Evolutionary conservation across 2,329 filamentous ascomycete genomes (phyloP).

Genomic region (Cladorrhinum sp.): DNA sequence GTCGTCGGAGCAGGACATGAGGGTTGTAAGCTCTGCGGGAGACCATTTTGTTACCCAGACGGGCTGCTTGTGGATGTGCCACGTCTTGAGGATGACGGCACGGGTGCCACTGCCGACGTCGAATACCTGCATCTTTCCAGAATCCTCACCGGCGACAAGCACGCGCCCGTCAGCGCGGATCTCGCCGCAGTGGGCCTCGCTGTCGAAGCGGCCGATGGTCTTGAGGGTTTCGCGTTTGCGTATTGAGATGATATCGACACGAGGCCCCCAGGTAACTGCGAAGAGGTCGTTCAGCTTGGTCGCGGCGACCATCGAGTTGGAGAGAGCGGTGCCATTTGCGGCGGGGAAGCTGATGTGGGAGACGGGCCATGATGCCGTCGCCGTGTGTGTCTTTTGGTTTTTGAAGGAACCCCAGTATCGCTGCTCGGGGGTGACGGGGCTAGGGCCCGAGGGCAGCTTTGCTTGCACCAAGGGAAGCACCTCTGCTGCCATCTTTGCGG

Average conservation of each 20-base stretch:
- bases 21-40: slow-evolving; percentile 77
- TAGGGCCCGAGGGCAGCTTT: slow-evolving; percentile 79
- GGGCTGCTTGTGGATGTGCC: slow-evolving; percentile 90
- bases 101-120: slow-evolving; percentile 67
- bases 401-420: slow-evolving; percentile 95
- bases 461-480: slow-evolving; percentile 76
- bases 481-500: slow-evolving; percentile 71
- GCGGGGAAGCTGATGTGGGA: slow-evolving; percentile 80
- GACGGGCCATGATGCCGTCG: slow-evolving; percentile 83
- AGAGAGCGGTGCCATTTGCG: slow-evolving; percentile 40
- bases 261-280: slow-evolving; percentile 89
- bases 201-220: slow-evolving; percentile 90
- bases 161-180: slow-evolving; percentile 86
- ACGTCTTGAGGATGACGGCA: slow-evolving; percentile 89
- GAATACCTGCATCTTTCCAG: slow-evolving; percentile 90
- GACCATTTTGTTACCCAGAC: slow-evolving; percentile 91
- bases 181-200: slow-evolving; percentile 85
- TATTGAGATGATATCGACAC: slow-evolving; percentile 90
- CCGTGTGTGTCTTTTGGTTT: slow-evolving; percentile 84
- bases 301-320: slow-evolving; percentile 39
- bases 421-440: slow-evolving; percentile 85
- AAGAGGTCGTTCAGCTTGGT: slow-evolving; percentile 67
- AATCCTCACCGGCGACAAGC: slow-evolving; percentile 86
- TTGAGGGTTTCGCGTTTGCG: slow-evolving; percentile 89
- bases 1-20: slow-evolving; percentile 91